A percentile compares a stretch with the other conserved stretches of the same genome.
phyloP scores from a whole-genome alignment of 805 yeast genomes.

The Nakazawaea molendinolei region DNA sequence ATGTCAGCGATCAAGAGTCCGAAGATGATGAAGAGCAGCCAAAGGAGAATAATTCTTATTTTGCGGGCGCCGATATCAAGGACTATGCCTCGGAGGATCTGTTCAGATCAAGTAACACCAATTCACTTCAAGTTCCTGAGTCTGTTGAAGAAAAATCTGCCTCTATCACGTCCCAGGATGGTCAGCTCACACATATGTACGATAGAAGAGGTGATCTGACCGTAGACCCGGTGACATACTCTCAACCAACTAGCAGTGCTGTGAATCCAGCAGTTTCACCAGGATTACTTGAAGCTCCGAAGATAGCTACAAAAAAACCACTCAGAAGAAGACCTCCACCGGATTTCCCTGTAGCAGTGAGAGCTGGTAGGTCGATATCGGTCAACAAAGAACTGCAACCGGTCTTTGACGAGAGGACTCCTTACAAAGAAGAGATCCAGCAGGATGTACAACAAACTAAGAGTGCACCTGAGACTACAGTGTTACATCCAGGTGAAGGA shows the following conservation, averaged over 20 bases:
- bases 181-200: slow-evolving; percentile 18
- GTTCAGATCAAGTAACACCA: not conserved
- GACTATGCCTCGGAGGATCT: not conserved
- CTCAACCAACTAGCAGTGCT: slow-evolving; percentile 13
- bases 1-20: slow-evolving; percentile 9
- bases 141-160: slow-evolving; percentile 7
- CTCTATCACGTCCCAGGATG: slow-evolving; percentile 9
- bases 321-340: slow-evolving; percentile 35
- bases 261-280: not conserved
- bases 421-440: slow-evolving; percentile 12
- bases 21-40: not conserved
- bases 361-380: slow-evolving; percentile 31
- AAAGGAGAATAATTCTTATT: slow-evolving; percentile 10
- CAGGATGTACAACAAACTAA: too few relatives aligned
- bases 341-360: slow-evolving; percentile 27
- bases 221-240: slow-evolving; percentile 25
- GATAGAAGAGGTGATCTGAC: slow-evolving; percentile 33
- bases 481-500: slow-evolving; percentile 33
- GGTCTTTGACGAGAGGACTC: slow-evolving; percentile 20
- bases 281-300: not conserved
- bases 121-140: not conserved
- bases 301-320: slow-evolving; percentile 4
- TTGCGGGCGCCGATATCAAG: slow-evolving; percentile 1
- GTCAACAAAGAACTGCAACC: slow-evolving; percentile 24
- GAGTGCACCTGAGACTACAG: slow-evolving; percentile 2